Evolutionary conservation across 257 asterid species (phyloP), one percentile per base, ranked within the genome.

Genomic region (Prunella vulgaris): DNA sequence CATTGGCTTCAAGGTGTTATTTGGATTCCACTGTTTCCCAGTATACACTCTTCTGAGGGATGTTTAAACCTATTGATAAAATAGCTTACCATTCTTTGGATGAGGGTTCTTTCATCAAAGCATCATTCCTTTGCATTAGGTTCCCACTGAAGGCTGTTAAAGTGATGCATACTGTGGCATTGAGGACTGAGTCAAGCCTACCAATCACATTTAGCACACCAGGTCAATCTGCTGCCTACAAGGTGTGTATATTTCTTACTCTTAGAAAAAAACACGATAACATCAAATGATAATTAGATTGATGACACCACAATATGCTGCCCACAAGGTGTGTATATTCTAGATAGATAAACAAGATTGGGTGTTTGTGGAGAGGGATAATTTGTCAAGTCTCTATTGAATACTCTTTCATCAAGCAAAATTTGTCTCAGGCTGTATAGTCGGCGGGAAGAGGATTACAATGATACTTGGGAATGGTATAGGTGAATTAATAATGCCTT

Each of bases 111-210:
- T 48, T 61, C 73, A 64, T 66, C 17, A 15, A 27, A 42, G 17
- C 22, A 44, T 37, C 42, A 13, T 62, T 40, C 42, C 54, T 59
- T 48, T n/a, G 20, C 13, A 17, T 22, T 80, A 93, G 99, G 82
- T 89, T 66, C 68, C 99, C 97, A 9, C 67, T 93, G 86, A 93
- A 90, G 82, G 97, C 99, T 4, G 99, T 90, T 44, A 89, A 84
- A 74, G 97, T 93, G 75, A 93, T 93, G 99, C 99, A 93, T 78
- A 81, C 83, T 18, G 99, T 93, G 74, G 96, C 99, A 48, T 76
- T 86, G 85, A 86, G 96, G 84, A 90, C 97, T 1, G 97, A 89
- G 79, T 80, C 90, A 64, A 83, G 83, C 77, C 73, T 87, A 59
- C 82, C 81, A 17, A 44, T 63, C 58, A 76, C 72, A 60, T 73